phyloP scores from a whole-genome alignment of 140 eudicot genomes.

The Artemisia princeps region DNA sequence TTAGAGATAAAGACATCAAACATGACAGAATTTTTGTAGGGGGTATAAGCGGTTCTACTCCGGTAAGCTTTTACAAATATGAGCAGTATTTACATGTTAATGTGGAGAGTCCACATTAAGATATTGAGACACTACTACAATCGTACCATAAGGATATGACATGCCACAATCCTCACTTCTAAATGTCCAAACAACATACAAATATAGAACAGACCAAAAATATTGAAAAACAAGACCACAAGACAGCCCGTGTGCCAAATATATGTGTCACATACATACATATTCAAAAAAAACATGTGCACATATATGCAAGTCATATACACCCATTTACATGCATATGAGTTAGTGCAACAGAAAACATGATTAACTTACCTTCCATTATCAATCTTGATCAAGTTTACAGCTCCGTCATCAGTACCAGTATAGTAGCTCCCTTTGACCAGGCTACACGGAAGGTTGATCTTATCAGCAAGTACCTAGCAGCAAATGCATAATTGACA shows the following conservation, averaged over 20 bases:
- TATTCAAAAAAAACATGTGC: background rate
- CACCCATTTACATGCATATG: background rate
- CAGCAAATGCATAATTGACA: slow-evolving; percentile 19
- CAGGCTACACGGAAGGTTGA: slow-evolving; percentile 88
- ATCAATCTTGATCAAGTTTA: slow-evolving; percentile 78
- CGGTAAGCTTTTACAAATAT: no score
- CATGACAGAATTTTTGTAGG: background rate
- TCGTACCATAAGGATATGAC: no score
- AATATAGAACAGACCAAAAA: no score
- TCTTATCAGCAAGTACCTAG: slow-evolving; percentile 91
- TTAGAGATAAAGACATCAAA: background rate
- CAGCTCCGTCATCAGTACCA: slow-evolving; percentile 98
- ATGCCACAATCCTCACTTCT: no score
- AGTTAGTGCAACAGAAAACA: background rate
- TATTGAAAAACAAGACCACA: no score
- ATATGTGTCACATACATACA: background rate
- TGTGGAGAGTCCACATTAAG: no score
- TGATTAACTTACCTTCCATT: slow-evolving; percentile 58
- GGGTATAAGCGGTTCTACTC: no score
- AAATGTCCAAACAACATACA: no score
- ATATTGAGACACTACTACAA: no score
- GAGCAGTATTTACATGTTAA: no score
- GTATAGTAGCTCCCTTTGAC: slow-evolving; percentile 97
- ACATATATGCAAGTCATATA: background rate
- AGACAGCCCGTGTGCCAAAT: background rate